These are phyloP conservation scores for Quercus berberidifolia DNA, from an alignment of 306 rosid species.

Conservation along the genomic window DNA sequence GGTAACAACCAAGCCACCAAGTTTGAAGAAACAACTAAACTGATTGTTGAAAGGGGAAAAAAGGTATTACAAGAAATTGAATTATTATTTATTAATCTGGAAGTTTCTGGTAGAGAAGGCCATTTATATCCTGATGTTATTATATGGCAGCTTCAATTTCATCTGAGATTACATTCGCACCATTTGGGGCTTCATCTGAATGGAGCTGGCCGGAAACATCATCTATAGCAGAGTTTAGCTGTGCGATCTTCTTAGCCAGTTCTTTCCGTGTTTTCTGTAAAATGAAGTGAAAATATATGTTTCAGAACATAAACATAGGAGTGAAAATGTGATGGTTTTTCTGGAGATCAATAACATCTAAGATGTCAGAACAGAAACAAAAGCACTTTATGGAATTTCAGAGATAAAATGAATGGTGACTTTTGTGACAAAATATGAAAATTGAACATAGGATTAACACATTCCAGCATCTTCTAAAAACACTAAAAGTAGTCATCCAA, in stretches of 20 bases:
- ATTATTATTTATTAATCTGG: slow-evolving; percentile 35
- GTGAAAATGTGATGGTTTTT: neutral
- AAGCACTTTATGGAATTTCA: neutral
- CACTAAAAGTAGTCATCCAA: too few relatives aligned
- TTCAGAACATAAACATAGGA: slow-evolving; percentile 7
- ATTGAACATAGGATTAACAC: neutral
- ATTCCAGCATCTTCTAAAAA: neutral
- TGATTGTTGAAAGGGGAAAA: slow-evolving; percentile 27
- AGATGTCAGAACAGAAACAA: slow-evolving; percentile 3
- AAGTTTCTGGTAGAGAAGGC: slow-evolving; percentile 11
- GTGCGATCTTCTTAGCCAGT: slow-evolving; percentile 80
- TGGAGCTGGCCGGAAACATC: slow-evolving; percentile 81
- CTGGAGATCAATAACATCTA: slow-evolving; percentile 9
- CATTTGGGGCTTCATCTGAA: slow-evolving; percentile 58
- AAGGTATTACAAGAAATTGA: slow-evolving; percentile 30
- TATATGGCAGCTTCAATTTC: slow-evolving; percentile 73
- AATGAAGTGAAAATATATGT: neutral
- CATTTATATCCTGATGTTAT: slow-evolving; percentile 4
- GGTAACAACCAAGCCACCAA: neutral
- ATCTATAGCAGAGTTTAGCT: slow-evolving; percentile 88
- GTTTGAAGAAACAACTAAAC: slow-evolving; percentile 18
- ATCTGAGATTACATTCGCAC: slow-evolving; percentile 62
- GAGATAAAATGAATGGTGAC: neutral
- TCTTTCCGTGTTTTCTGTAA: slow-evolving; percentile 79
- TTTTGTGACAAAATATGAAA: neutral